Conservation (phyloP, 192 early-diverging fungal genomes). For the Lobulomyces angularis region DNA sequence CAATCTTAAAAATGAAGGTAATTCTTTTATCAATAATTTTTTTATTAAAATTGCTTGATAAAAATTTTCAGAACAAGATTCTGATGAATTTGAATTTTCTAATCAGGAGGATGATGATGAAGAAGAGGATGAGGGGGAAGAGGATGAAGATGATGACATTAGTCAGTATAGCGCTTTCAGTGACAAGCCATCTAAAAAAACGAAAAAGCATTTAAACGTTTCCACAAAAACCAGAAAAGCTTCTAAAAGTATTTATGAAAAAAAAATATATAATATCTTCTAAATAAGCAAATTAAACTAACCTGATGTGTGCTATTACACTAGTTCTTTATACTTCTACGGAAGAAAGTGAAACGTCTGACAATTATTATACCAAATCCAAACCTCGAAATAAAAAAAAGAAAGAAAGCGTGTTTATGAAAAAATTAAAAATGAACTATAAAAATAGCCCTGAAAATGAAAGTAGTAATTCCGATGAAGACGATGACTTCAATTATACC, state of each 20-base stretch:
- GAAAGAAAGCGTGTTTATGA: too few relatives aligned
- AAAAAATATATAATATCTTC: constrained; percentile 7
- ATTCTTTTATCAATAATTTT: too few relatives aligned
- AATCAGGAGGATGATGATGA: constrained; percentile 10
- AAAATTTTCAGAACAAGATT: too few relatives aligned
- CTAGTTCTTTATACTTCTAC: background rate
- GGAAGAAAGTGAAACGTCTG: background rate
- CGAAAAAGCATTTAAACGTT: background rate
- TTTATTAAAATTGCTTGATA: too few relatives aligned
- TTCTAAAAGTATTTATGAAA: constrained; percentile 4
- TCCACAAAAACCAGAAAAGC: background rate
- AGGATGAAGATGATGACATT: constrained; percentile 2
- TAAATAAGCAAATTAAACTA: background rate
- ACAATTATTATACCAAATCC: background rate
- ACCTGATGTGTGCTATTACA: background rate
- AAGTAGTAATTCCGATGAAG: background rate
- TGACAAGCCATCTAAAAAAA: too few relatives aligned
- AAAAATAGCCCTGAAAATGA: background rate
- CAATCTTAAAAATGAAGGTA: too few relatives aligned
- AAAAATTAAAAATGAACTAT: background rate
- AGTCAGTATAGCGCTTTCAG: too few relatives aligned
- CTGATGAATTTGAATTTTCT: constrained; percentile 4
- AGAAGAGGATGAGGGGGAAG: background rate
- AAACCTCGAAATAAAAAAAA: too few relatives aligned
- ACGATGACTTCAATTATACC: background rate